Base-by-base conservation (phyloP, 2,329 filamentous ascomycete genomes). In the Xylaria sp. region DNA sequence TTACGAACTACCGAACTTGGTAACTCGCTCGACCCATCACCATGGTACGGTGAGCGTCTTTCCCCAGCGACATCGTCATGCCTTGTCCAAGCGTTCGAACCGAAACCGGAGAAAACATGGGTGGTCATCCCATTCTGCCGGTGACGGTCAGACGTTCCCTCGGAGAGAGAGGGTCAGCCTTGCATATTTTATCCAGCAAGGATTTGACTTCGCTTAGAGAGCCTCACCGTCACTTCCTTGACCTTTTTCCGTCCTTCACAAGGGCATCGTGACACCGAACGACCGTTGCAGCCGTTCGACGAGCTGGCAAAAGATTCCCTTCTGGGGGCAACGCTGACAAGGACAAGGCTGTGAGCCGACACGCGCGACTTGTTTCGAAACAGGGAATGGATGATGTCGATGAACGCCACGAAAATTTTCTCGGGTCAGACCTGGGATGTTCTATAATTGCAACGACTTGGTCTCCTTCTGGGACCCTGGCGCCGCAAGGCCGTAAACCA, bases 381-480 rank as follows among this genome's bases (percentile, higher is more conserved):
- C 7, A 63, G 62, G 51, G 41, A 46, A 46, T 46, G 18, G 15
- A 18, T 32, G 58, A 25, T 44, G 60, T 12, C 5, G 39, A 44
- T 62, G 52, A n/a, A 41, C 67, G 65, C 65, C 68, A 70, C 65
- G 63, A 66, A 72, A 68, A 64, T 70, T 70, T 70, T 70, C 70
- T 66, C 56, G 68, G 68, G 62, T 70, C 68, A 66, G 65, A 70
- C 70, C 54, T 58, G 15, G 34, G 34, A 3, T 54, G 57, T 59
- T 57, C 64, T 72, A 67, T 70, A 72, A 68, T 70, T 70, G 62
- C 57, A 56, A 25, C 59, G 23, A 44, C 46, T 63, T 61, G 2
- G 52, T 34, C 55, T 61, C 65, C 50, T 5, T 44, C 61, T 46
- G n/a, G 48, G 65, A 69, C 62, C 69, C 68, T 65, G 54, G 65